phyloP scores from a whole-genome alignment of 805 yeast species.

The Candida anglica region DNA sequence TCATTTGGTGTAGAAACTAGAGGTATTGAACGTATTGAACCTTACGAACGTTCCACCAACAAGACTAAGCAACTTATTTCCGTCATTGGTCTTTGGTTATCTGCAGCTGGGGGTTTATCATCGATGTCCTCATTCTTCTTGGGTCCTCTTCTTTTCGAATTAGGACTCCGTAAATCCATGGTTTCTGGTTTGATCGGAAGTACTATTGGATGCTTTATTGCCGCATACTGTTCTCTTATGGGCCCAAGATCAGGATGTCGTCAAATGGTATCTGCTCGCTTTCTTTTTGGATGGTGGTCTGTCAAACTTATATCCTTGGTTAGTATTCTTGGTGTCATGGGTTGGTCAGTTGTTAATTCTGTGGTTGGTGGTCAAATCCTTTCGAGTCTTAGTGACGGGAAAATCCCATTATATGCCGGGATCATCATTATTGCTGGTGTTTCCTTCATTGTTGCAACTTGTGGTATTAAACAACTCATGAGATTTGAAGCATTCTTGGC shows the following conservation, averaged over 20 bases:
- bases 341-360: slow-evolving; percentile 93
- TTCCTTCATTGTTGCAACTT: slow-evolving; percentile 64
- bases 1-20: slow-evolving; percentile 64
- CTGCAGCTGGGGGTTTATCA: slow-evolving; percentile 84
- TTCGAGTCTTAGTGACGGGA: slow-evolving; percentile 58
- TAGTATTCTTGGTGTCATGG: slow-evolving; percentile 71
- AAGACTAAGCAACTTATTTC: slow-evolving; percentile 26
- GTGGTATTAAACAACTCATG: slow-evolving; percentile 72
- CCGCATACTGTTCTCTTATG: slow-evolving; percentile 81
- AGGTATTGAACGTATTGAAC: slow-evolving; percentile 73
- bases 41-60: slow-evolving; percentile 55
- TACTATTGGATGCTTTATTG: slow-evolving; percentile 66
- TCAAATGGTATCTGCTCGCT: slow-evolving; percentile 82
- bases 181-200: slow-evolving; percentile 61
- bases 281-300: slow-evolving; percentile 80
- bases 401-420: slow-evolving; percentile 69
- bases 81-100: slow-evolving; percentile 75
- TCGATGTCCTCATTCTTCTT: slow-evolving; percentile 82
- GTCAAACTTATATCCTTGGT: slow-evolving; percentile 72
- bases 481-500: slow-evolving; percentile 66
- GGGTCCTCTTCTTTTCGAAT: slow-evolving; percentile 67
- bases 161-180: slow-evolving; percentile 64
- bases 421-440: slow-evolving; percentile 64
- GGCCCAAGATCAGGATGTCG: slow-evolving; percentile 90
- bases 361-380: slow-evolving; percentile 87